Evolutionary conservation across 2,329 filamentous ascomycete species (phyloP), one percentile per base, ranked within the genome.

Genomic region (Fusarium azukiicola): DNA sequence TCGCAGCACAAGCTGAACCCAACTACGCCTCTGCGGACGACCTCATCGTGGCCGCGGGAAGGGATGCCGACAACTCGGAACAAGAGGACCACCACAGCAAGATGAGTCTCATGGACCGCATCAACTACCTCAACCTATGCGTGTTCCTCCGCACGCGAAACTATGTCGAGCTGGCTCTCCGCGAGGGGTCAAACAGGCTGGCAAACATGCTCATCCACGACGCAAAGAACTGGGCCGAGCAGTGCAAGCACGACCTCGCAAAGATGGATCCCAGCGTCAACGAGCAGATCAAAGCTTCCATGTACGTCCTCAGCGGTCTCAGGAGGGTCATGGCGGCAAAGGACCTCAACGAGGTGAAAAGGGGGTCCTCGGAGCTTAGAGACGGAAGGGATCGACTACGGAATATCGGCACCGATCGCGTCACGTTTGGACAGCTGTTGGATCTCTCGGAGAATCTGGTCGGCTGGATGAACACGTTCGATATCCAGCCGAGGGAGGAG

Each of bases 101-200:
- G 16, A 47, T 68, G 63, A 67, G 40, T 3, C 74, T 70, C n/a
- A 66, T 50, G 66, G 77, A 79, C 23, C 61, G 74, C 27, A 79
- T 79, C 49, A 79, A 79, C 61, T 79, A 78, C 36, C 74, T 79
- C 40, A 78, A 79, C 56, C 36, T 79, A 12, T 40, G 58, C 21
- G 77, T 49, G 49, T 79, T 79, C 69, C 23, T 79, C 49, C 61
- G 77, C 12, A 79, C 74, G 14, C 72, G 74, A 40, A 79, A 73
- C 49, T 78, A 78, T 50, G 44, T 79, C 10, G 61, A 74, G 36
- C 47, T 80, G 2, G 74, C 77, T 38, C 47, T 80, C 3, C 69
- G 67, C 17, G 50, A 68, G 56, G 63, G 64, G 0, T 23, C 64
- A 27, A 40, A 67, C 27, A 50, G 46, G 36, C 32, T 78, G 36